A percentile compares a stretch with the other conserved stretches of the same genome.
phyloP scores from a whole-genome alignment of 352 stramenopile species.

The Pythium aphanidermatum region DNA sequence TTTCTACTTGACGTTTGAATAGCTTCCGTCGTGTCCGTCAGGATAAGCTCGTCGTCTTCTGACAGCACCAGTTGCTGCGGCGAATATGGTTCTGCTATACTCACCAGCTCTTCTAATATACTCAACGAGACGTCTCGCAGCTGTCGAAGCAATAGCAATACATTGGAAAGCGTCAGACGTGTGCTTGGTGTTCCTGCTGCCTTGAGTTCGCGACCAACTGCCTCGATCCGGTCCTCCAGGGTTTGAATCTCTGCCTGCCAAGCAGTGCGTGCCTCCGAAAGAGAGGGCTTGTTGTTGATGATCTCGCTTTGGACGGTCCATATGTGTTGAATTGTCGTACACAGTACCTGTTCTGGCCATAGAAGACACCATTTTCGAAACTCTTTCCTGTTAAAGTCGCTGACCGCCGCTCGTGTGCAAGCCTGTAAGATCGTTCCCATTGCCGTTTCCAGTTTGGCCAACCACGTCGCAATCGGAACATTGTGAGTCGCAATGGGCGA shows the following conservation, averaged over 20 bases:
- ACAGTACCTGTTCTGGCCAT: conserved; percentile 69
- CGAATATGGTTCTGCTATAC: neutral
- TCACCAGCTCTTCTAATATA: conserved; percentile 25
- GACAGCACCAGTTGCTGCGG: neutral
- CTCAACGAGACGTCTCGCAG: conserved; percentile 42
- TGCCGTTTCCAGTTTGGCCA: conserved; percentile 50
- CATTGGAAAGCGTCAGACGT: conserved; percentile 33
- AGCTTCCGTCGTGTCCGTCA: neutral
- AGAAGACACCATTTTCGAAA: conserved; percentile 80
- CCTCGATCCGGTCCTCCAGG: conserved; percentile 27
- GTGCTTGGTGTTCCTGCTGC: conserved; percentile 28
- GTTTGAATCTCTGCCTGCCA: conserved; percentile 28
- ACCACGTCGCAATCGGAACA: conserved; percentile 34
- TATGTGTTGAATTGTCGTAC: conserved; percentile 39
- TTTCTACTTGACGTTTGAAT: neutral
- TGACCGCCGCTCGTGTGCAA: conserved; percentile 49
- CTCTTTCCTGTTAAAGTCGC: conserved; percentile 62
- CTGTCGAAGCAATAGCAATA: conserved; percentile 42
- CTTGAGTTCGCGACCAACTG: conserved; percentile 47
- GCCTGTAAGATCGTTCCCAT: conserved; percentile 69
- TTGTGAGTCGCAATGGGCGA: conserved; percentile 39
- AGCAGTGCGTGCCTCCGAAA: conserved; percentile 21
- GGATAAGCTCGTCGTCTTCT: neutral
- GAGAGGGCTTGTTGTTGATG: conserved; percentile 21
- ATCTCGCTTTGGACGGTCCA: conserved; percentile 63